Base-by-base conservation (phyloP, 2,329 filamentous ascomycete genomes). In the Exserohilum rostratum region DNA sequence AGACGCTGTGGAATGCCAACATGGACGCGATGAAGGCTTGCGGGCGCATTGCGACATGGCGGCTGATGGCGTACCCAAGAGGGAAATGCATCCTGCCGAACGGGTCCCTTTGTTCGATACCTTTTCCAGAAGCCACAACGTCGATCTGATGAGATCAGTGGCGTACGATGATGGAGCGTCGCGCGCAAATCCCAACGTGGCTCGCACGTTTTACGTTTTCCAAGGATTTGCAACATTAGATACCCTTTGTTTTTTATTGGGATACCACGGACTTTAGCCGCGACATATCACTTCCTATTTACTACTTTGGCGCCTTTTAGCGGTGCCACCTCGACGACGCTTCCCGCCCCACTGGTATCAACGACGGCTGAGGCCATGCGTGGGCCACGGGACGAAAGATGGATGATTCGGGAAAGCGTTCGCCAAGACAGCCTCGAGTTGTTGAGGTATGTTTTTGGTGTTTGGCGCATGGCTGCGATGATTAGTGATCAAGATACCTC, bases 81-180 rank as follows among this genome's bases (percentile, higher is more conserved):
- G 38, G 55, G 51, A 60, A 60, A 27, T n/a, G 30, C 7, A 47
- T 64, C 57, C 57, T 55, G 47, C 45, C 53, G 38, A 54, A 29
- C n/a, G 31, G 15, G 18, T 27, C 35, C 17, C 43, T 50, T 6
- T 12, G 27, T 67, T 70, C 62, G 56, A 69, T 60, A 42, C 61
- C 60, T 18, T 33, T 71, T 70, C 55, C 53, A 66, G 67, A 66
- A 68, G 65, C 62, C 46, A 43, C 29, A 45, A 55, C 35, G 65
- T 43, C 67, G 69, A 73, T 70, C 68, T 54, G 46, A 42, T 68
- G 57, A 69, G 66, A 69, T 73, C 66, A 67, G 68, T 72, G 71
- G 69, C 71, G 68, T 69, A 39, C 39, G 57, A 62, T 47, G 46
- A 45, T 60, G 60, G 43, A 38, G 35, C 45, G n/a, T 71, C 67